These are phyloP conservation scores for Globisporangium heterothallicum DNA, from an alignment of 352 stramenopile genomes.

Conservation along the genomic window DNA sequence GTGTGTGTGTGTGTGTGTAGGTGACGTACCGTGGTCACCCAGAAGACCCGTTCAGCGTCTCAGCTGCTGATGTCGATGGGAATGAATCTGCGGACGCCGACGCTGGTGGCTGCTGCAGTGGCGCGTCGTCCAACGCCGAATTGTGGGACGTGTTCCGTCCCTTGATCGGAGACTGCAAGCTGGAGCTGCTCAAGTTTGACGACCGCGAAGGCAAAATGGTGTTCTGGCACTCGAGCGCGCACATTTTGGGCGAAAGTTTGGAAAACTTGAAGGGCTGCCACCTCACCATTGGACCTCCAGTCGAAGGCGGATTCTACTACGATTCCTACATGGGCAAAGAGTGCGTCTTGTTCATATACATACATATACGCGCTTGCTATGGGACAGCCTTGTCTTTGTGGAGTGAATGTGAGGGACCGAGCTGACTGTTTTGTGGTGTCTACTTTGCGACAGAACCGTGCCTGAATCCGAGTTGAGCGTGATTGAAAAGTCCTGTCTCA, in stretches of 20 bases:
- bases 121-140: constrained; percentile 59
- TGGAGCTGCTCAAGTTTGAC: constrained; percentile 99
- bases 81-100: constrained; percentile 66
- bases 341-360: constrained; percentile 9
- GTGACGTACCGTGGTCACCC: constrained; percentile 79
- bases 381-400: too few species aligned
- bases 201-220: constrained; percentile 94
- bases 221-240: constrained; percentile 97
- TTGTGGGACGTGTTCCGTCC: constrained; percentile 97
- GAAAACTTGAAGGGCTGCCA: constrained; percentile 96
- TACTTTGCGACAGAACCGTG: constrained; percentile 27
- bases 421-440: background rate
- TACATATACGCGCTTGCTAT: too few species aligned
- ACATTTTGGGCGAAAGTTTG: constrained; percentile 96
- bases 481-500: constrained; percentile 88
- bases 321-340: constrained; percentile 98
- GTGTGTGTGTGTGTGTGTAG: constrained; percentile 22
- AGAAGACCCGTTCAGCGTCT: constrained; percentile 71
- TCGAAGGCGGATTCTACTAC: constrained; percentile 98
- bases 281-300: constrained; percentile 95
- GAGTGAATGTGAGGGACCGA: background rate
- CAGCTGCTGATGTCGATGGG: constrained; percentile 87
- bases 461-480: constrained; percentile 79
- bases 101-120: constrained; percentile 40
- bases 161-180: constrained; percentile 94